A percentile compares a stretch with the other conserved stretches of the same genome.
These are phyloP conservation scores for Fomitopsis serialis DNA, from an alignment of 768 basidiomycete genomes.

Conservation along the genomic window DNA sequence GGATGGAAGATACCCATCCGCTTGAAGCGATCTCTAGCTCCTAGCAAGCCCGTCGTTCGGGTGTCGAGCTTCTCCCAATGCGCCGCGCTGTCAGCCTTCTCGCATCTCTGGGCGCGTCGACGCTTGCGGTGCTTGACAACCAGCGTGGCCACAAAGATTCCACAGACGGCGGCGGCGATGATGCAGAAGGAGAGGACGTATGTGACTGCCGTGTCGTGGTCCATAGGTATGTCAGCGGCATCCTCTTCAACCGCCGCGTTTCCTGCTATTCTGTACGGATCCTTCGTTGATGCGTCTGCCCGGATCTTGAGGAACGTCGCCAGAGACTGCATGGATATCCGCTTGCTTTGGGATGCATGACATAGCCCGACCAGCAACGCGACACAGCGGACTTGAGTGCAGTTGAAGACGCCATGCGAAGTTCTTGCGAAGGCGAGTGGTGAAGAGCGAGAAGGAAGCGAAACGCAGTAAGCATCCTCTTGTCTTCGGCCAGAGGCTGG, in stretches of 20 bases:
- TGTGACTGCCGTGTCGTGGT: neutral
- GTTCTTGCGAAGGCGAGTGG: no score
- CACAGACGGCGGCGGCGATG: neutral
- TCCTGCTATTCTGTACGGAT: neutral
- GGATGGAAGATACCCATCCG: neutral
- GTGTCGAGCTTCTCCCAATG: neutral
- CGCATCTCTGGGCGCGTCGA: neutral
- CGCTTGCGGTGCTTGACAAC: neutral
- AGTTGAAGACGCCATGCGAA: no score
- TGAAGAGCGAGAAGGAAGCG: no score
- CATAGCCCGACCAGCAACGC: no score
- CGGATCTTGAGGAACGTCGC: neutral
- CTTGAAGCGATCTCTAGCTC: neutral
- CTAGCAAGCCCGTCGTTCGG: neutral
- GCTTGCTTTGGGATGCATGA: neutral
- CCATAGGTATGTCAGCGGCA: neutral
- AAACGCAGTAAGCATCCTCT: no score
- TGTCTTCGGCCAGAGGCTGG: no score
- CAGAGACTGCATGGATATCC: neutral
- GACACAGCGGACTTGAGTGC: no score
- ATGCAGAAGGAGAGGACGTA: slow-evolving; percentile 1
- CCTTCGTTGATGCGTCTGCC: neutral
- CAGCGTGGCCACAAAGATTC: neutral
- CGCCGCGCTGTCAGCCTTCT: neutral
- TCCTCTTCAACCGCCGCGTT: neutral